Conservation (phyloP, 495 filamentous ascomycete species). For the Echria macrotheca region DNA sequence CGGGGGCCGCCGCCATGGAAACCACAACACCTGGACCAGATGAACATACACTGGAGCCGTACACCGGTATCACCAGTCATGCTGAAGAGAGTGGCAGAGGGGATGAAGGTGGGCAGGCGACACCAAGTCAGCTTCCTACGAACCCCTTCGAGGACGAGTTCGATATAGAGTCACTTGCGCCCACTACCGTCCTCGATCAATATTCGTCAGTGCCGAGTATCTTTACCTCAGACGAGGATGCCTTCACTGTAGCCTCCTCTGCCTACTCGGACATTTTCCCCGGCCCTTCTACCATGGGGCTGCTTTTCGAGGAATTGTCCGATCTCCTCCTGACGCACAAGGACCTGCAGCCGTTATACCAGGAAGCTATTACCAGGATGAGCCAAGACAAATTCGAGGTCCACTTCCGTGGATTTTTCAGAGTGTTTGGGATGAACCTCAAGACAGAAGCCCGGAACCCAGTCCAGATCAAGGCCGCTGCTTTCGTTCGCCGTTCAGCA, state of each 20-base stretch:
- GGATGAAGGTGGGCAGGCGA: too few relatives aligned
- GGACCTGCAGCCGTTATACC: neutral
- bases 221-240: neutral
- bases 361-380: neutral
- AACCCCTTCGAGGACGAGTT: too few relatives aligned
- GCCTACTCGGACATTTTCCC: neutral
- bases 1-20: too few relatives aligned
- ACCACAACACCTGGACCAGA: too few relatives aligned
- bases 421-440: neutral
- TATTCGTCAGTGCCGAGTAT: neutral
- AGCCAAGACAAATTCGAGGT: neutral
- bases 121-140: too few relatives aligned
- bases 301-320: neutral
- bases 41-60: too few relatives aligned
- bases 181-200: too few relatives aligned
- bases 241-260: neutral
- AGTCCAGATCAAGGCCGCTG: neutral
- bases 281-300: neutral
- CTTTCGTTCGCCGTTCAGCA: neutral
- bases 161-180: too few relatives aligned
- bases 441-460: neutral
- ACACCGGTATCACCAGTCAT: too few relatives aligned
- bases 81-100: too few relatives aligned
- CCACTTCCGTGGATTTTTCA: neutral
- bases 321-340: neutral